These are phyloP conservation scores for Hordeum pubiflorum DNA, from an alignment of 202 grass and related monocot species.

Conservation along the genomic window DNA sequence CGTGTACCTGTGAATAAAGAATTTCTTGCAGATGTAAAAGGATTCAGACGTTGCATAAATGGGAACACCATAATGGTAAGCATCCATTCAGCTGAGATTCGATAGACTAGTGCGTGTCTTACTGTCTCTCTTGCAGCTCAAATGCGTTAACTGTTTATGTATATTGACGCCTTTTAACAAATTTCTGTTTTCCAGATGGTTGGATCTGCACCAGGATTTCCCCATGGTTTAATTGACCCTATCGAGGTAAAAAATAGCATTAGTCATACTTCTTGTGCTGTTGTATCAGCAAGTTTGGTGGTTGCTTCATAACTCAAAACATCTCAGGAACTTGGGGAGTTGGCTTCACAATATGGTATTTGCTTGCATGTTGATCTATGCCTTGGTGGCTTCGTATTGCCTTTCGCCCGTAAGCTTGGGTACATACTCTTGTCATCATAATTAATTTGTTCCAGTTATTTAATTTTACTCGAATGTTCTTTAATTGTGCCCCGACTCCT, in stretches of 20 bases:
- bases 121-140: background rate
- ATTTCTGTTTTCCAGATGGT: slow-evolving; percentile 56
- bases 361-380: slow-evolving; percentile 97
- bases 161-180: background rate
- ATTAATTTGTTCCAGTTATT: slow-evolving; percentile 3
- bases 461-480: slow-evolving; percentile 7
- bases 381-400: slow-evolving; percentile 91
- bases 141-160: background rate
- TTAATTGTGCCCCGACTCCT: background rate
- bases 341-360: slow-evolving; percentile 83
- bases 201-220: slow-evolving; percentile 94
- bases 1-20: slow-evolving; percentile 92
- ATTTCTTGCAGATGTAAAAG: slow-evolving; percentile 89
- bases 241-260: slow-evolving; percentile 55
- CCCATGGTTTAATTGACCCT: slow-evolving; percentile 86
- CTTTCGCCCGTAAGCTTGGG: slow-evolving; percentile 93
- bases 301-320: slow-evolving; percentile 1
- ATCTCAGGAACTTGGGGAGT: slow-evolving; percentile 75
- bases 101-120: background rate
- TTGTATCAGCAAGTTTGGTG: slow-evolving; percentile 4
- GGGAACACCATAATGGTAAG: slow-evolving; percentile 92
- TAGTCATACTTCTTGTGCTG: background rate
- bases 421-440: slow-evolving; percentile 36
- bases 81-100: slow-evolving; percentile 5
- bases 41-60: slow-evolving; percentile 81